Conservation (phyloP, 2,329 filamentous ascomycete species). For the Talaromyces marneffei region DNA sequence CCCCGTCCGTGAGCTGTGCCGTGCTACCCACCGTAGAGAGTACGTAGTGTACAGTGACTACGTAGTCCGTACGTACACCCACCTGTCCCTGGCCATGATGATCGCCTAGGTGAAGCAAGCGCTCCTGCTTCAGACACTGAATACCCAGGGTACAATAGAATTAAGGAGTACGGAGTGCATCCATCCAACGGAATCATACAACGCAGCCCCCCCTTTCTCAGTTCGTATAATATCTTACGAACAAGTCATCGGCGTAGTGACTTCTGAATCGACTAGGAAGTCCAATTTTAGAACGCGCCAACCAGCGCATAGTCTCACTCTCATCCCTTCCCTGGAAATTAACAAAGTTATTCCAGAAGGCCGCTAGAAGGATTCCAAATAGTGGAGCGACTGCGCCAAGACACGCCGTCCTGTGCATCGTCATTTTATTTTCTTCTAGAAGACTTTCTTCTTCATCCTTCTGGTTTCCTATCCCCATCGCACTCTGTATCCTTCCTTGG, state of each 20-base stretch:
- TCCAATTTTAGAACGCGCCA: background rate
- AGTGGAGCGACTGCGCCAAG: background rate
- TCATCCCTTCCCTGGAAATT: background rate
- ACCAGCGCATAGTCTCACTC: too few relatives aligned
- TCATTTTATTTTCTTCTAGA: conserved; percentile 1
- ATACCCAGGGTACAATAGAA: background rate
- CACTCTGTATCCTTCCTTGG: background rate
- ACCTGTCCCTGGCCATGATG: background rate
- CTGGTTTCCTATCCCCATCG: background rate
- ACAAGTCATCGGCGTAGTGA: background rate
- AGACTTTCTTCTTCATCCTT: background rate
- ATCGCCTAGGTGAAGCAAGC: background rate
- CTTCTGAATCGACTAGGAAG: too few relatives aligned
- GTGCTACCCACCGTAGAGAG: background rate
- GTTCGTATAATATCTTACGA: background rate
- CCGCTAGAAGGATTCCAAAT: conserved; percentile 13
- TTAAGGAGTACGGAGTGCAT: conserved; percentile 1
- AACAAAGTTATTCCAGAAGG: conserved; percentile 10
- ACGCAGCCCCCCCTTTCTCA: background rate
- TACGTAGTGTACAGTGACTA: too few relatives aligned
- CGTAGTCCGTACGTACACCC: background rate
- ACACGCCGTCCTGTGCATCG: background rate
- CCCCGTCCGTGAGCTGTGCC: conserved; percentile 2
- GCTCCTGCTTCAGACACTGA: background rate
- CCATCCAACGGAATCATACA: background rate